Conservation (phyloP, 345 rosid genomes). For the Eucalyptus curtisii region DNA sequence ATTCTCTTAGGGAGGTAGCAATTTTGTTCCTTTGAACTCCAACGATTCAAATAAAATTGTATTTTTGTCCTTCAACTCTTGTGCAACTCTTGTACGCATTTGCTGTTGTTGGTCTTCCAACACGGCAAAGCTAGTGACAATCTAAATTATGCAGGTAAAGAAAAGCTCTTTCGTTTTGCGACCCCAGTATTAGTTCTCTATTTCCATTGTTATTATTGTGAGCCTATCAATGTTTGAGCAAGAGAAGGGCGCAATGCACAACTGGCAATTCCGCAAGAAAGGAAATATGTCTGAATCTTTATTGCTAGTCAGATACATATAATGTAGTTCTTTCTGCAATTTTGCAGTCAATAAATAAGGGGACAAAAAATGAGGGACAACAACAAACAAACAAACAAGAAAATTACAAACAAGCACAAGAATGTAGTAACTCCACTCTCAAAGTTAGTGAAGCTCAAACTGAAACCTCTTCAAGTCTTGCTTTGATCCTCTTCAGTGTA, state of each 20-base stretch:
- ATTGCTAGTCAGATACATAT: neutral
- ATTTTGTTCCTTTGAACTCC: neutral
- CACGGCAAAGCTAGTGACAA: neutral
- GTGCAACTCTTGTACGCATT: neutral
- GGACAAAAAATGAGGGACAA: neutral
- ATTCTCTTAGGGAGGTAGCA: neutral
- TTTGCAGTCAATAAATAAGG: neutral
- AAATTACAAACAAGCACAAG: neutral
- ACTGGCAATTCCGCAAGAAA: neutral
- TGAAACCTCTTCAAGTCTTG: conserved; percentile 18
- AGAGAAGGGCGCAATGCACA: neutral
- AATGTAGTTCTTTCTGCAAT: neutral
- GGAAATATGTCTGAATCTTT: neutral
- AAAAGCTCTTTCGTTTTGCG: neutral
- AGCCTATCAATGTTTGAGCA: neutral
- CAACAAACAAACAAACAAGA: neutral
- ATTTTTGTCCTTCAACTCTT: neutral
- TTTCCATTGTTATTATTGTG: neutral
- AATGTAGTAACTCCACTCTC: neutral
- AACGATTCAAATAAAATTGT: neutral
- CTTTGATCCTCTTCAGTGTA: conserved; percentile 37
- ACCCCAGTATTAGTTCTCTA: neutral
- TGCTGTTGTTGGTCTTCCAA: neutral
- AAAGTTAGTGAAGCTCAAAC: neutral
- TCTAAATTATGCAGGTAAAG: neutral